Evolutionary conservation across 169 alveolate genomes (phyloP).

Genomic region (Neospora caninum): DNA sequence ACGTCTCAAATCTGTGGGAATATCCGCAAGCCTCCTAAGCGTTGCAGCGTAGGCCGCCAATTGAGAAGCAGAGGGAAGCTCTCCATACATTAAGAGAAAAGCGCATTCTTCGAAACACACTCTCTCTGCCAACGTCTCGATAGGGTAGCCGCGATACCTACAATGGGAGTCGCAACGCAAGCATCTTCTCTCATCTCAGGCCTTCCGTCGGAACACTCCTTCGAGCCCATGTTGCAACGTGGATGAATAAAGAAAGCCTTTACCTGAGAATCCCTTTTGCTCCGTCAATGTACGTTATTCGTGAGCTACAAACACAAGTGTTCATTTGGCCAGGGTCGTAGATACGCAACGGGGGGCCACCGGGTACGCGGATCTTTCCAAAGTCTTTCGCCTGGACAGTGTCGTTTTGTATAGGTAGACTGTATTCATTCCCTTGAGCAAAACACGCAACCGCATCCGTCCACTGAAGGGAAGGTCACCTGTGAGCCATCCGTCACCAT

Average conservation of each 20-base stretch:
- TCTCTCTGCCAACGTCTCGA: constrained; percentile 86
- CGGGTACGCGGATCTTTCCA: constrained; percentile 74
- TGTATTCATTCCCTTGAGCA: constrained; percentile 64
- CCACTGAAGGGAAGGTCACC: background rate
- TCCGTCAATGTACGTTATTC: constrained; percentile 87
- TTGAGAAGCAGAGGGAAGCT: constrained; percentile 81
- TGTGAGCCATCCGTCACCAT: background rate
- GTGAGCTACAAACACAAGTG: constrained; percentile 83
- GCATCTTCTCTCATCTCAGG: background rate
- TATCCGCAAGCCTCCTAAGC: background rate
- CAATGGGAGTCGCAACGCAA: background rate
- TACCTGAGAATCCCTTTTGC: constrained; percentile 87
- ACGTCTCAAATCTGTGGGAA: constrained; percentile 29
- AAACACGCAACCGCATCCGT: background rate
- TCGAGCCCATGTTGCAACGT: background rate
- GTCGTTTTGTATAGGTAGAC: constrained; percentile 67
- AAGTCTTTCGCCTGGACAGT: constrained; percentile 82
- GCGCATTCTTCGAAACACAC: constrained; percentile 81
- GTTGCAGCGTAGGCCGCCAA: constrained; percentile 3
- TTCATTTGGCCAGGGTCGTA: constrained; percentile 90
- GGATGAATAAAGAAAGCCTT: background rate
- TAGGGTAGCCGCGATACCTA: constrained; percentile 87
- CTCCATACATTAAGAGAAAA: constrained; percentile 83
- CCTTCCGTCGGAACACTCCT: background rate
- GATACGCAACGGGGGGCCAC: constrained; percentile 77